Base-by-base conservation (phyloP, 129 eudicot species). In the Flaveria ramosissima region DNA sequence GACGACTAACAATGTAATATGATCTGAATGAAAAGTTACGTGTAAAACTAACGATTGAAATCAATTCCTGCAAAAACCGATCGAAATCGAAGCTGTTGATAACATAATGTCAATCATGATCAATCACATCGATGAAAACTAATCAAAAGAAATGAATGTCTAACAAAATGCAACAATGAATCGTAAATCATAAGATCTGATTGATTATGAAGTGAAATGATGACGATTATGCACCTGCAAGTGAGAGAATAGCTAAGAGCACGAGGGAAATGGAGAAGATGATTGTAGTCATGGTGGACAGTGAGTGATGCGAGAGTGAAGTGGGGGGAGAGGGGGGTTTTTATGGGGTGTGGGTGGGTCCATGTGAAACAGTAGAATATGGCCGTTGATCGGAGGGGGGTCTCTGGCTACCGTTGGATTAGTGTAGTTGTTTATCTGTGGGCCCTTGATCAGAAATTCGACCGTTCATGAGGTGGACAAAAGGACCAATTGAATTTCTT, bases 401-500 rank as follows among this genome's bases (percentile, higher is more conserved):
- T 55, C 26, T 60, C 20, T 45, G 7, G 57, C 3, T 2, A 14
- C 85, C 85, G 85, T 82, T 70, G 70, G 85, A 82, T 82, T 76
- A 16, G 16, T 26, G 19, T 23, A 21, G 15, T 76, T 10, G 36
- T n/a, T 50, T 50, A 1, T 6, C 13, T 2, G 68, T 27, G 78
- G 85, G 81, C 14, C 82, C 74, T 9, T 36, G 47, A 19, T 48
- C 73, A 76, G 81, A 16, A 62, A 70, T 76, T 82, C 85, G 85
- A 82, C 85, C 85, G 85, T 82, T 76, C 81, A 56, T 52, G 7
- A 79, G 70, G 74, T 67, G 75, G 80, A 65, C 75, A 74, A 74
- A 45, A 56, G 19, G 68, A 72, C 56, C 59, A 36, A 47, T 70
- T 46, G 71, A 30, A 17, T 12, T 46, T 75, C 8, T 63, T 46